A percentile compares a stretch with the other conserved stretches of the same genome.
phyloP scores from a whole-genome alignment of 2,329 filamentous ascomycete genomes.

The Trichothecium roseum region DNA sequence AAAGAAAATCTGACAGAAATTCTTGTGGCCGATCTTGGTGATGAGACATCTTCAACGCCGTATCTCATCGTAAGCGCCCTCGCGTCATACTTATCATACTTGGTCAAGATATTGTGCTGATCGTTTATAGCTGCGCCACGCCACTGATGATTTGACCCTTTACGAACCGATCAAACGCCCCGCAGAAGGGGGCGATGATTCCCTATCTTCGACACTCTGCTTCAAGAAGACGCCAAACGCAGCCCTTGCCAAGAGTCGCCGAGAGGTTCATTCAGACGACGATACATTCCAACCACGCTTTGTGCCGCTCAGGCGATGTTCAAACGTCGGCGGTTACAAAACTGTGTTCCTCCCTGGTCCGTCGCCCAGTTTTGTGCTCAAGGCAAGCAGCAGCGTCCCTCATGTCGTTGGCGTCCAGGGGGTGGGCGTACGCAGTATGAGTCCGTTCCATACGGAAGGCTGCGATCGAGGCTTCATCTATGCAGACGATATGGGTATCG shows the following conservation, averaged over 20 bases:
- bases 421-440: slow-evolving; percentile 58
- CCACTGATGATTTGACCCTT: slow-evolving; percentile 71
- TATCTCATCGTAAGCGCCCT: slow-evolving; percentile 65
- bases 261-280: slow-evolving; percentile 34
- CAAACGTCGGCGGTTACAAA: slow-evolving; percentile 66
- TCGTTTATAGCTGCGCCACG: slow-evolving; percentile 56
- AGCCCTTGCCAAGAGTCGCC: slow-evolving; percentile 45
- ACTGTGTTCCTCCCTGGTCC: slow-evolving; percentile 73
- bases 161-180: slow-evolving; percentile 66
- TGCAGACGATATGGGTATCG: slow-evolving; percentile 59
- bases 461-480: slow-evolving; percentile 80
- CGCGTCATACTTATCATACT: not conserved
- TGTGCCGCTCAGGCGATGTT: slow-evolving; percentile 45
- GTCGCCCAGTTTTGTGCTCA: slow-evolving; percentile 74
- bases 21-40: slow-evolving; percentile 75
- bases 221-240: slow-evolving; percentile 70
- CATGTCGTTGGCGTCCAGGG: slow-evolving; percentile 65
- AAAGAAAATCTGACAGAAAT: slow-evolving; percentile 71
- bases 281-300: slow-evolving; percentile 33
- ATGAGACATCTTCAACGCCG: slow-evolving; percentile 57
- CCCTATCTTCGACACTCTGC: slow-evolving; percentile 47
- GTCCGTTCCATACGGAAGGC: slow-evolving; percentile 63
- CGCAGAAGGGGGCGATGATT: slow-evolving; percentile 21
- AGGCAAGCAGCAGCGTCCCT: slow-evolving; percentile 67
- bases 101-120: slow-evolving; percentile 2